Conservation (phyloP, 208 protist genomes). For the Trichomonas gallinae region DNA sequence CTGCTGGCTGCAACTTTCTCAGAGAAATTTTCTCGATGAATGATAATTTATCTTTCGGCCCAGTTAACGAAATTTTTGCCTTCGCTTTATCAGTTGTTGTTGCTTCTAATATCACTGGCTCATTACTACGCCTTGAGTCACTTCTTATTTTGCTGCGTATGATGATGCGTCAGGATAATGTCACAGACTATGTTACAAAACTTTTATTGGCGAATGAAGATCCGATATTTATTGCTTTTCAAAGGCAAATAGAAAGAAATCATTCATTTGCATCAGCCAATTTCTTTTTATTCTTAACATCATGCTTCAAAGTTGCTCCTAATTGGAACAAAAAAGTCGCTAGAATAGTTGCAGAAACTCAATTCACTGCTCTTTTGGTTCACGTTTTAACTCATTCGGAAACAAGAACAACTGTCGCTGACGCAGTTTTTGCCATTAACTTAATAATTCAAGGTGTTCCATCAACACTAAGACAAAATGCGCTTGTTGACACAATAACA, state of each 20-base stretch:
- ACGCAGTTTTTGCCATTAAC: background rate
- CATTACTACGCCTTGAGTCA: background rate
- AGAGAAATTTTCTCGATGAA: background rate
- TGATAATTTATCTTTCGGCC: background rate
- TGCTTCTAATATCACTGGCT: too few species aligned
- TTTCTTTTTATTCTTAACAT: background rate
- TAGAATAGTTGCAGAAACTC: background rate
- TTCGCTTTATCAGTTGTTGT: background rate
- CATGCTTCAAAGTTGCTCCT: background rate
- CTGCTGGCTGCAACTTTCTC: background rate
- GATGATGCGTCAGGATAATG: background rate
- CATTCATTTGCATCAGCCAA: background rate
- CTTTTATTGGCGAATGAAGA: background rate
- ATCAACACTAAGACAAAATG: background rate
- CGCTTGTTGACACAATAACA: background rate
- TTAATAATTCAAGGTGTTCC: background rate
- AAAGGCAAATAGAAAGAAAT: background rate
- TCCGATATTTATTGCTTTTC: background rate
- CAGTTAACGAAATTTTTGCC: background rate
- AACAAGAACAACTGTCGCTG: background rate
- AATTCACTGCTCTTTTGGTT: background rate
- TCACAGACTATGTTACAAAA: background rate
- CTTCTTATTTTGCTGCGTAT: background rate
- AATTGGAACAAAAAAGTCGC: background rate
- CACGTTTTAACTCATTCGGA: constrained; percentile 13